These are phyloP conservation scores for Chaetomium strumarium DNA, from an alignment of 2,329 filamentous ascomycete species.

Conservation along the genomic window DNA sequence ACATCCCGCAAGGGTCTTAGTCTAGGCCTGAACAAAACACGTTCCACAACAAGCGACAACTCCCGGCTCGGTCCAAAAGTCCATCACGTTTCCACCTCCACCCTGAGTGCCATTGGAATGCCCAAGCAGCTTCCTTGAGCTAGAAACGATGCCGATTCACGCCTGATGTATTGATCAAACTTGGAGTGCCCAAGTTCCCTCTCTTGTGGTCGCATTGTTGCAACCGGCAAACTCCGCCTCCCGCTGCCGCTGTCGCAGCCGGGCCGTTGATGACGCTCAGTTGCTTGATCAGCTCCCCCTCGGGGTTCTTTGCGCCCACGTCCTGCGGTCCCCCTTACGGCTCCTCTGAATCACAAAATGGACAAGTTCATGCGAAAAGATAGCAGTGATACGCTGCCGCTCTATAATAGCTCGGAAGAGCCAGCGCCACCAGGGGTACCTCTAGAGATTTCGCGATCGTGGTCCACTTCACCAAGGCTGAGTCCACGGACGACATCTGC, in stretches of 20 bases:
- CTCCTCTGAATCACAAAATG: conserved; percentile 16
- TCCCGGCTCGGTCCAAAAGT: no score
- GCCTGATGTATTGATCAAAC: conserved; percentile 13
- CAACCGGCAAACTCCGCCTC: neutral
- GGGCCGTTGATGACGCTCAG: conserved; percentile 19
- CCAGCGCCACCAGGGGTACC: conserved; percentile 26
- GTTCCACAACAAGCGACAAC: neutral
- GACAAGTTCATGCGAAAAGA: conserved; percentile 26
- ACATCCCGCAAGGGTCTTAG: no score
- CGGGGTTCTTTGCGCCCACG: conserved; percentile 22
- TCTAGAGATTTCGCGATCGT: conserved; percentile 30
- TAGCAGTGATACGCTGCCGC: conserved; percentile 31
- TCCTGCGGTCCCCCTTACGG: conserved; percentile 3
- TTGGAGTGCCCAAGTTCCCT: neutral
- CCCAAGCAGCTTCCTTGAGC: neutral
- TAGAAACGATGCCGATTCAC: conserved; percentile 7
- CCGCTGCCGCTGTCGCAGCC: conserved; percentile 7
- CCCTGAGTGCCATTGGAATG: no score
- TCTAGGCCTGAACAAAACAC: neutral
- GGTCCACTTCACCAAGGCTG: conserved; percentile 29
- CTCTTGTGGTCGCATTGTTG: neutral
- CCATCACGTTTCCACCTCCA: no score
- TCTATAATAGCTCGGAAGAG: conserved; percentile 30
- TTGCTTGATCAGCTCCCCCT: conserved; percentile 15
- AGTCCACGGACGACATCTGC: conserved; percentile 48